Base-by-base conservation (phyloP, 2,329 filamentous ascomycete genomes). In the Dothiorella sarmentorum region DNA sequence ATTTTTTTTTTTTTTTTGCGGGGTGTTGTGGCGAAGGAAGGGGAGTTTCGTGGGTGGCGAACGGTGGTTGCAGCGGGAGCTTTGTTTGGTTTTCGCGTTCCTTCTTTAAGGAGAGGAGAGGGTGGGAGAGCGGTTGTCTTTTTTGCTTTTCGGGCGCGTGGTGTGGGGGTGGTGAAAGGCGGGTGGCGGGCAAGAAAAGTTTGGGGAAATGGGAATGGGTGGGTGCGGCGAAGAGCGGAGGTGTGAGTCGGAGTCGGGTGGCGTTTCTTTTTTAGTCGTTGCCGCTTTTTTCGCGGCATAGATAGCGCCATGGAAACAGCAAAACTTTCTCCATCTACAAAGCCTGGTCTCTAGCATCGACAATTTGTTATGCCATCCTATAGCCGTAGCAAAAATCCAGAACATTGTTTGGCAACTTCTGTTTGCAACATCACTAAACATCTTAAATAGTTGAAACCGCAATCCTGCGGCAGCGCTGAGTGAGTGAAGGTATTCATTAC, bases 1-100 rank as follows among this genome's bases (percentile, higher is more conserved):
- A 88, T 75, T 56, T 84, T 80, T 63, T 33, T 9, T 26, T 17
- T 22, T 3, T 3, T 17, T 35, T 4, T 4, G 18, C 18, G 18
- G 40, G 53, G 9, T 45, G 27, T 22, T 35, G 6, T 15, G 7
- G 33, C 18, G 26, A 24, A 11, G 17, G 40, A 2, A 33, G 18
- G 13, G 9, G 20, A 29, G 15, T 29, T 3, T n/a, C 13, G 22
- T 18, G 18, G 33, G 55, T 10, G 42, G 15, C 10, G 40, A 18
- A 22, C 11, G 18, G 20, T 29, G 9, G 5, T 20, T 37, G 18
- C 20, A 15, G 29, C 29, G 29, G 9, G 29, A 9, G 29, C 29
- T n/a, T n/a, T n/a, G n/a, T n/a, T n/a, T n/a, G n/a, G n/a, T n/a
- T n/a, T n/a, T n/a, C n/a, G n/a, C n/a, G n/a, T n/a, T n/a, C n/a